Percentiles rank a stretch among this genome's conserved stretches.
Evolutionary conservation across 495 filamentous ascomycete genomes (phyloP).

Genomic region (Penicillium manginii): DNA sequence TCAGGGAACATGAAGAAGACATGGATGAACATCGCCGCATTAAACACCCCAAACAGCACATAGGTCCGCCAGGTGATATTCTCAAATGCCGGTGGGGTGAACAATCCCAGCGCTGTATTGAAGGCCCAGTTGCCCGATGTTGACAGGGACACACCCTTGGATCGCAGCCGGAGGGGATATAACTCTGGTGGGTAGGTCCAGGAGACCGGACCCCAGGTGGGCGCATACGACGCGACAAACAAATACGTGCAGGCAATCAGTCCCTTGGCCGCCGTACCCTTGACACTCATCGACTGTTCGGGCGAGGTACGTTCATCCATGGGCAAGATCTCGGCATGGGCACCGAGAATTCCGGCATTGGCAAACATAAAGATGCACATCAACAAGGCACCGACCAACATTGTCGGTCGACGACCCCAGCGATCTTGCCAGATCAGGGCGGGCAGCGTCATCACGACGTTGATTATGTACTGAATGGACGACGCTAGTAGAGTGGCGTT

Average conservation of each 20-base stretch:
- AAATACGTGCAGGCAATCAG: constrained; percentile 62
- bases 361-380: constrained; percentile 65
- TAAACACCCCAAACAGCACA: constrained; percentile 75
- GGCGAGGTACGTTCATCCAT: constrained; percentile 30
- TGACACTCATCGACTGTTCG: constrained; percentile 28
- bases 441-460: constrained; percentile 49
- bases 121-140: constrained; percentile 72
- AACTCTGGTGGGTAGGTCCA: constrained; percentile 65
- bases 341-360: constrained; percentile 63
- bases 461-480: constrained; percentile 65
- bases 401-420: constrained; percentile 58
- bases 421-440: constrained; percentile 54
- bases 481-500: constrained; percentile 56
- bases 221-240: constrained; percentile 56
- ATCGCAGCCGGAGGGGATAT: constrained; percentile 59
- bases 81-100: constrained; percentile 69
- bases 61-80: constrained; percentile 75
- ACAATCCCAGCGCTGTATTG: constrained; percentile 76
- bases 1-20: constrained; percentile 80
- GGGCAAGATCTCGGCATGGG: constrained; percentile 47
- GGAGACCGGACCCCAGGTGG: constrained; percentile 60
- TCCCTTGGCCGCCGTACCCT: constrained; percentile 34
- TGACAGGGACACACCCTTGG: constrained; percentile 61
- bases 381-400: constrained; percentile 61
- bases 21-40: constrained; percentile 67